Evolutionary conservation across 345 rosid genomes (phyloP).

Genomic region (Salix viminalis): DNA sequence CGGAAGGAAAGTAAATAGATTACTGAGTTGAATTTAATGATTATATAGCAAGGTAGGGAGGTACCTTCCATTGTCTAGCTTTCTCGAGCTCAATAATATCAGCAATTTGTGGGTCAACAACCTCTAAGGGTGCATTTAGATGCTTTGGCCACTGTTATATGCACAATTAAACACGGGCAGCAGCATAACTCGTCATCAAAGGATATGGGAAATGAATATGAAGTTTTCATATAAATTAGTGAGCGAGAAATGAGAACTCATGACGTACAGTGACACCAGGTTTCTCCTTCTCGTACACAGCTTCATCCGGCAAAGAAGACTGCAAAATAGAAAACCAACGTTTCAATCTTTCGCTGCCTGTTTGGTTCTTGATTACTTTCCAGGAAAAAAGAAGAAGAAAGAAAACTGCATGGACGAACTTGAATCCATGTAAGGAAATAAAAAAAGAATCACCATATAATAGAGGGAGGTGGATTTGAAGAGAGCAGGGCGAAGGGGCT

Average conservation of each 20-base stretch:
- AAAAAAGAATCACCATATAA: conserved; percentile 45
- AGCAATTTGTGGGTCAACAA: conserved; percentile 91
- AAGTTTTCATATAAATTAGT: not conserved
- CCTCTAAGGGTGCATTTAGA: conserved; percentile 81
- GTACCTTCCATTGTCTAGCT: conserved; percentile 98
- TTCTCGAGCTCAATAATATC: conserved; percentile 95
- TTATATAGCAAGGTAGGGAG: not conserved
- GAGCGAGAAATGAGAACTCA: too few species aligned
- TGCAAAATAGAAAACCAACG: conserved; percentile 20
- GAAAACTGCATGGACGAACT: not conserved
- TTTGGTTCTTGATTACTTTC: not conserved
- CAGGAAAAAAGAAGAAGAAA: not conserved
- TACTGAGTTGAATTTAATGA: not conserved
- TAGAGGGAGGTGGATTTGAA: conserved; percentile 52
- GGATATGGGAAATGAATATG: not conserved
- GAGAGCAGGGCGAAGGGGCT: conserved; percentile 71
- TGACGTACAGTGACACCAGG: conserved; percentile 60
- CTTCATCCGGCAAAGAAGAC: conserved; percentile 93
- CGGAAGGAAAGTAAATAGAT: too few species aligned
- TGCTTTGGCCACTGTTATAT: conserved; percentile 86
- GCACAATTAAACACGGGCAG: not conserved
- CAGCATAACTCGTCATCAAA: not conserved
- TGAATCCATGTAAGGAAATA: too few species aligned
- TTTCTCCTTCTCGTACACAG: conserved; percentile 80
- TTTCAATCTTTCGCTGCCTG: not conserved